Conservation (phyloP, 2,329 filamentous ascomycete genomes). For the Hypoxylon sp. region DNA sequence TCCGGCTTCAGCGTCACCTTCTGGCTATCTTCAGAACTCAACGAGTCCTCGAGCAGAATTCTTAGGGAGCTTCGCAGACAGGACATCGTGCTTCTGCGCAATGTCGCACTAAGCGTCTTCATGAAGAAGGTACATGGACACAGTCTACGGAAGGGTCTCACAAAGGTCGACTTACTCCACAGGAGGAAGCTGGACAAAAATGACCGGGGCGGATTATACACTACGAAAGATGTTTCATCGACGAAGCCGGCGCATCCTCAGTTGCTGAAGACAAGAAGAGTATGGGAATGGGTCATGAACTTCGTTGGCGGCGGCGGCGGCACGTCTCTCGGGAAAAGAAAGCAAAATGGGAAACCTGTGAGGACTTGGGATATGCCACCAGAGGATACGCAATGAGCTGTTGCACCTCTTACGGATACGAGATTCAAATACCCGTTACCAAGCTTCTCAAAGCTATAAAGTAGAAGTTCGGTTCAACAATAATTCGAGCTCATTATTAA, state of each 20-base stretch:
- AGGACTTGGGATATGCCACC: slow-evolving; percentile 53
- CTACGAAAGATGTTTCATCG: slow-evolving; percentile 61
- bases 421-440: neutral
- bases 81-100: slow-evolving; percentile 83
- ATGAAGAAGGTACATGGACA: slow-evolving; percentile 85
- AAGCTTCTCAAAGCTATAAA: neutral
- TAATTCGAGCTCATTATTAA: neutral
- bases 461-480: neutral
- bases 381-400: slow-evolving; percentile 49
- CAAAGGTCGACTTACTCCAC: slow-evolving; percentile 76
- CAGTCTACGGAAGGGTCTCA: slow-evolving; percentile 79
- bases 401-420: neutral
- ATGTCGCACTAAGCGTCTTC: slow-evolving; percentile 83
- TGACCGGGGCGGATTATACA: slow-evolving; percentile 70
- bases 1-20: slow-evolving; percentile 86
- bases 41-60: slow-evolving; percentile 36
- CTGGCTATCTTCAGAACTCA: slow-evolving; percentile 71
- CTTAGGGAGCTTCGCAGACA: slow-evolving; percentile 69
- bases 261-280: slow-evolving; percentile 72
- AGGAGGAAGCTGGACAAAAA: slow-evolving; percentile 65
- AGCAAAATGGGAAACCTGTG: slow-evolving; percentile 46
- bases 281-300: slow-evolving; percentile 79
- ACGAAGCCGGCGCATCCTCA: slow-evolving; percentile 61
- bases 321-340: slow-evolving; percentile 47
- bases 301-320: slow-evolving; percentile 69